Evolutionary conservation across 768 basidiomycete genomes (phyloP).

Genomic region (Lactifluus hygrophoroides): DNA sequence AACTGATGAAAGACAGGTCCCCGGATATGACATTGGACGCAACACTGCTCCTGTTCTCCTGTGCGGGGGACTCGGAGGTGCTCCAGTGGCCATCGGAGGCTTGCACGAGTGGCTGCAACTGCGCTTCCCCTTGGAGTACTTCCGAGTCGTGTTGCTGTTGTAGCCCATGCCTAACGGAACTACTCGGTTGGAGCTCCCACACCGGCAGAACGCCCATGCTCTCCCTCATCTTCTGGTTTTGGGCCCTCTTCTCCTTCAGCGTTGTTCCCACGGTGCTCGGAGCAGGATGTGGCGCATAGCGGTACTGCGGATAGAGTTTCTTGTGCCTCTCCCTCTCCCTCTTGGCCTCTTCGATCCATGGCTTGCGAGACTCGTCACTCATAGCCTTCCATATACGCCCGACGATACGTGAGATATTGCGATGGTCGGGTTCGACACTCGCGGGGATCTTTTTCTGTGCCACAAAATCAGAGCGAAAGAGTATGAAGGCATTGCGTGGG

Average conservation of each 20-base stretch:
- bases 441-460: constrained; percentile 49
- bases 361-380: constrained; percentile 35
- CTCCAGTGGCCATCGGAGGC: neutral
- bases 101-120: neutral
- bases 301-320: constrained; percentile 30
- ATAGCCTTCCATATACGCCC: constrained; percentile 60
- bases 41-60: neutral
- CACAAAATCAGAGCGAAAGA: constrained; percentile 69
- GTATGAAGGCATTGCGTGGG: constrained; percentile 71
- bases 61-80: neutral
- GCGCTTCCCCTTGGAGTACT: neutral
- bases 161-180: too few relatives aligned
- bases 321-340: constrained; percentile 39
- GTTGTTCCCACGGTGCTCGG: neutral
- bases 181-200: too few relatives aligned
- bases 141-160: too few relatives aligned
- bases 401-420: constrained; percentile 59
- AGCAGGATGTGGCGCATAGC: constrained; percentile 14
- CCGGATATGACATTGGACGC: neutral
- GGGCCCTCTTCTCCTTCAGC: constrained; percentile 1
- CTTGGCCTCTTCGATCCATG: constrained; percentile 45
- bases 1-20: neutral
- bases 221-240: constrained; percentile 3
- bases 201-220: constrained; percentile 7
- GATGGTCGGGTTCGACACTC: constrained; percentile 52